Conservation (phyloP, 768 basidiomycete species). For the Collybia sordida region DNA sequence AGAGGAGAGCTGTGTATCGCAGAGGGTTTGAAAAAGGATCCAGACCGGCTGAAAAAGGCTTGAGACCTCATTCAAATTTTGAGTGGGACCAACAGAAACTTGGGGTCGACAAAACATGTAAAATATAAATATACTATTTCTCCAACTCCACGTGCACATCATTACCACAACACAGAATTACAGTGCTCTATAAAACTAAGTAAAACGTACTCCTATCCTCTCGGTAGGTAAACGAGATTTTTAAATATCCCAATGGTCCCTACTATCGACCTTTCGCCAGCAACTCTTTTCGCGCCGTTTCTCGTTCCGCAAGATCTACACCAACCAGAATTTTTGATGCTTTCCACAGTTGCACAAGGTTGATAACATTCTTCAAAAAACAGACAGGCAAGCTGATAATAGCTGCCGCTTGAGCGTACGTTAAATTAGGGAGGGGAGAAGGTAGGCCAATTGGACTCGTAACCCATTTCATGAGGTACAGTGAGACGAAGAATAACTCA, state of each 20-base stretch:
- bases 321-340: conserved; percentile 94
- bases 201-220: neutral
- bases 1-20: conserved; percentile 13
- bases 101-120: neutral
- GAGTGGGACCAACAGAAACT: neutral
- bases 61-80: conserved; percentile 35
- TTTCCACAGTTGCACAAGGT: conserved; percentile 97
- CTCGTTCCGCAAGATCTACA: conserved; percentile 86
- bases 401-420: conserved; percentile 79
- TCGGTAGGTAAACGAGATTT: neutral
- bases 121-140: neutral
- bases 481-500: conserved; percentile 91
- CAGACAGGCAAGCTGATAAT: conserved; percentile 64
- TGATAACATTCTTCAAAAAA: conserved; percentile 86
- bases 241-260: neutral
- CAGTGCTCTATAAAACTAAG: no score
- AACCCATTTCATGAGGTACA: conserved; percentile 92
- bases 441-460: conserved; percentile 63
- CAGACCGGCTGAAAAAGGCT: conserved; percentile 35
- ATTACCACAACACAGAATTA: no score
- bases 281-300: conserved; percentile 52
- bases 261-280: conserved; percentile 12
- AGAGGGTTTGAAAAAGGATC: conserved; percentile 33
- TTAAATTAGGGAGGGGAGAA: conserved; percentile 36
- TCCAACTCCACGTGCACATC: neutral